Evolutionary conservation across 2,329 filamentous ascomycete species (phyloP).

Genomic region (Elsinoe arachidis): DNA sequence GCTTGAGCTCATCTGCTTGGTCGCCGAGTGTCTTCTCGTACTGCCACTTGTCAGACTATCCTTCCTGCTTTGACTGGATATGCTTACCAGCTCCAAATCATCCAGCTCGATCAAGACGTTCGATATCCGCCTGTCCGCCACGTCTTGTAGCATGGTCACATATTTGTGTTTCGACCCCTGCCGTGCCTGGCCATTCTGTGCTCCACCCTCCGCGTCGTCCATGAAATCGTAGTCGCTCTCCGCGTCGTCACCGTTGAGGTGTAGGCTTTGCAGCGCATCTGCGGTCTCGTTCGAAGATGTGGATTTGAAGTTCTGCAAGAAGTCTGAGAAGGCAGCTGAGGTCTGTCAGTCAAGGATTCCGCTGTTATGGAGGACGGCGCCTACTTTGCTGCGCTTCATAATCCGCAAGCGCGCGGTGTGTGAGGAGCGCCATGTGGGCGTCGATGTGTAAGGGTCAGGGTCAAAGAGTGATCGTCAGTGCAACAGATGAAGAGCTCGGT

Average conservation of each 20-base stretch:
- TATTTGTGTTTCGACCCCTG: slow-evolving; percentile 63
- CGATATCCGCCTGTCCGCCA: slow-evolving; percentile 68
- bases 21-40: slow-evolving; percentile 67
- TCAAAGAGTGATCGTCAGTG: not conserved
- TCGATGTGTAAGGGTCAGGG: not conserved
- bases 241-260: slow-evolving; percentile 76
- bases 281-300: slow-evolving; percentile 56
- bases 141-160: slow-evolving; percentile 73
- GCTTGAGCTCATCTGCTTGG: slow-evolving; percentile 47
- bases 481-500: too few species aligned
- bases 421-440: slow-evolving; percentile 68
- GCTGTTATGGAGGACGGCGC: slow-evolving; percentile 26
- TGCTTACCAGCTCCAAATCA: slow-evolving; percentile 64
- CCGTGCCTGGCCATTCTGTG: slow-evolving; percentile 46
- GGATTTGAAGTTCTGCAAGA: slow-evolving; percentile 84
- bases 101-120: slow-evolving; percentile 84
- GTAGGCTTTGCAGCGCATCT: slow-evolving; percentile 73
- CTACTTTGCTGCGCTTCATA: slow-evolving; percentile 79
- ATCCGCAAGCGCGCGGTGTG: slow-evolving; percentile 69
- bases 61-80: not conserved
- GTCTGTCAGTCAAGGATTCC: slow-evolving; percentile 27
- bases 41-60: slow-evolving; percentile 35
- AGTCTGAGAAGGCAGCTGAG: slow-evolving; percentile 73
- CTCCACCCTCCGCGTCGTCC: slow-evolving; percentile 53
- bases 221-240: slow-evolving; percentile 90